These are phyloP conservation scores for Parmales sp. DNA, from an alignment of 108 stramenopile genomes.

Conservation along the genomic window DNA sequence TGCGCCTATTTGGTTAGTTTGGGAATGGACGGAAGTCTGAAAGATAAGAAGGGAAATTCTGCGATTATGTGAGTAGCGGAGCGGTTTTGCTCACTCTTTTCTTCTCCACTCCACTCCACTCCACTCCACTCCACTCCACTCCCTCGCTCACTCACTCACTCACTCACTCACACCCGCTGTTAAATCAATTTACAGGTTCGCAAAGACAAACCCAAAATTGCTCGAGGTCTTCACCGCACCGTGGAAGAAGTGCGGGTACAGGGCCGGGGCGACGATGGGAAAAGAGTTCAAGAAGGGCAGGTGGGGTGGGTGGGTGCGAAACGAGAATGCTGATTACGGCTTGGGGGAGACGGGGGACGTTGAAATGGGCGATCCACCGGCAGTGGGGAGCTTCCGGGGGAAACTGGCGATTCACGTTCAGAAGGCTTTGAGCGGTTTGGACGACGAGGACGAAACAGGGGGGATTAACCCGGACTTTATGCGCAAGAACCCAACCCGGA, in stretches of 20 bases:
- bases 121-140: no score
- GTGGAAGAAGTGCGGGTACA: not conserved
- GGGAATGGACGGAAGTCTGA: not conserved
- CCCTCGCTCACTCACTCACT: no score
- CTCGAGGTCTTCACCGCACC: not conserved
- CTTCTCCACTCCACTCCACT: not conserved
- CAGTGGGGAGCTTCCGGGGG: not conserved
- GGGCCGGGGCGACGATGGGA: constrained; percentile 4
- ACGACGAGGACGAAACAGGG: not conserved
- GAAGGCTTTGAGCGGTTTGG: not conserved
- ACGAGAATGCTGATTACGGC: not conserved
- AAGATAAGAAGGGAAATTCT: not conserved
- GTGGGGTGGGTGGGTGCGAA: not conserved
- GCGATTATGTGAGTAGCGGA: constrained; percentile 5
- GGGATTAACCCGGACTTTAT: not conserved
- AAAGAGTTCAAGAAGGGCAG: not conserved
- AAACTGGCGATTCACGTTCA: not conserved
- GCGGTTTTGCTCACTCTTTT: not conserved
- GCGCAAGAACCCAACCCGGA: not conserved
- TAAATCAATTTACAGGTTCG: no score
- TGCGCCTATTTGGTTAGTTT: not conserved
- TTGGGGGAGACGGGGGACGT: not conserved
- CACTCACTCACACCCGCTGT: no score
- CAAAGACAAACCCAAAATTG: no score
- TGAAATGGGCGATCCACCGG: not conserved